Evolutionary conservation across 2,329 filamentous ascomycete species (phyloP).

Genomic region (Bipolaris zeicola): DNA sequence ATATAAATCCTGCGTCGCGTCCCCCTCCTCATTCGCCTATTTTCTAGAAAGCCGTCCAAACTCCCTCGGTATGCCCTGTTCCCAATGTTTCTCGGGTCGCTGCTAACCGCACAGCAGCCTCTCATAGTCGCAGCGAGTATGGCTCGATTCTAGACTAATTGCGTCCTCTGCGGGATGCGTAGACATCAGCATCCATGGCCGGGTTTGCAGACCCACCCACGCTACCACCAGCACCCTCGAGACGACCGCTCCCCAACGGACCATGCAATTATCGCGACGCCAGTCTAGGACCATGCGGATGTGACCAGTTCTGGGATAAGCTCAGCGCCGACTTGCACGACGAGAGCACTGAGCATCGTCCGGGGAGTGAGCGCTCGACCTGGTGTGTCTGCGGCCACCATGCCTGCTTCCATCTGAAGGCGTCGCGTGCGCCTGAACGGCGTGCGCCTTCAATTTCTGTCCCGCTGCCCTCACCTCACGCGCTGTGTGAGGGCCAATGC

Average conservation of each 20-base stretch:
- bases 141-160: slow-evolving; percentile 36
- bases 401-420: slow-evolving; percentile 59
- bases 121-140: slow-evolving; percentile 30
- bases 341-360: slow-evolving; percentile 31
- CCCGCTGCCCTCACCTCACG: slow-evolving; percentile 9
- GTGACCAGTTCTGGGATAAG: slow-evolving; percentile 58
- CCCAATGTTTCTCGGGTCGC: slow-evolving; percentile 12
- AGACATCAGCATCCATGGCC: slow-evolving; percentile 44
- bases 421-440: slow-evolving; percentile 26
- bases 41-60: slow-evolving; percentile 27
- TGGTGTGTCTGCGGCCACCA: slow-evolving; percentile 63
- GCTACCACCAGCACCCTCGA: slow-evolving; percentile 28
- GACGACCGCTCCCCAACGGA: slow-evolving; percentile 54
- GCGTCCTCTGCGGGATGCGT: slow-evolving; percentile 43
- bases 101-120: slow-evolving; percentile 36
- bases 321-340: slow-evolving; percentile 41
- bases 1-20: slow-evolving; percentile 24
- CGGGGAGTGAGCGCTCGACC: slow-evolving; percentile 42
- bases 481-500: slow-evolving; percentile 22
- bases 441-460: slow-evolving; percentile 16
- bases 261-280: slow-evolving; percentile 60
- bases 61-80: slow-evolving; percentile 39
- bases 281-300: slow-evolving; percentile 57
- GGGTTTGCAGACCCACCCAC: slow-evolving; percentile 36
- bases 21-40: slow-evolving; percentile 17